Evolutionary conservation across 257 asterid species (phyloP).

Genomic region (Solanum gandarillasii): DNA sequence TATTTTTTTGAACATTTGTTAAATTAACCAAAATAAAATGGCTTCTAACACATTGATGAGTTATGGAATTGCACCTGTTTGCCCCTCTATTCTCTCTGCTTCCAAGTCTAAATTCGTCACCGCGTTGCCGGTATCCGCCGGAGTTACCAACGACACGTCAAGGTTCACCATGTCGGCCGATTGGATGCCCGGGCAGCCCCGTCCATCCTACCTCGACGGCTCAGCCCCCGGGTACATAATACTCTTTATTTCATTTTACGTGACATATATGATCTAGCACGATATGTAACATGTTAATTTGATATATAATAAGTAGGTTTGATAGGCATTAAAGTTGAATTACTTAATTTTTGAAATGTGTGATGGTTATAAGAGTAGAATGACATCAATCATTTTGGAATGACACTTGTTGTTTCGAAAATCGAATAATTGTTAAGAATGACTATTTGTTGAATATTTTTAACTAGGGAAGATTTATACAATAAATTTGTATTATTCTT

Average conservation of each 20-base stretch:
- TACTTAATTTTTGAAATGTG: background rate
- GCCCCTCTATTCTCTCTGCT: slow-evolving; percentile 74
- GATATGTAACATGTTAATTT: background rate
- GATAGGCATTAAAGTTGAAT: background rate
- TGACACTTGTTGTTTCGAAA: background rate
- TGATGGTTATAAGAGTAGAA: background rate
- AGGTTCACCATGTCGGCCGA: slow-evolving; percentile 55
- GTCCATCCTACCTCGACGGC: slow-evolving; percentile 88
- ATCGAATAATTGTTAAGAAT: background rate
- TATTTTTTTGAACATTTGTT: background rate
- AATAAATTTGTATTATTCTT: background rate
- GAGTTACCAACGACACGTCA: background rate
- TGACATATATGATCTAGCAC: background rate
- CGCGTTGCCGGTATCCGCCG: slow-evolving; percentile 22
- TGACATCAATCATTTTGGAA: too few species aligned
- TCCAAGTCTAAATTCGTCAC: slow-evolving; percentile 54
- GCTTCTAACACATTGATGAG: slow-evolving; percentile 73
- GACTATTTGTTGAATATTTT: background rate
- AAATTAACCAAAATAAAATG: slow-evolving; percentile 4
- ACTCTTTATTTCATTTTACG: background rate
- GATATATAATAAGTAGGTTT: background rate
- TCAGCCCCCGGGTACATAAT: slow-evolving; percentile 73
- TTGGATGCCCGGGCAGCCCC: slow-evolving; percentile 98
- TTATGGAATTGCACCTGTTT: slow-evolving; percentile 53
- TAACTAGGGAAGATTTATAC: background rate